Evolutionary conservation across 345 rosid genomes (phyloP), one percentile per base, ranked within the genome.

Genomic region (Adansonia digitata): DNA sequence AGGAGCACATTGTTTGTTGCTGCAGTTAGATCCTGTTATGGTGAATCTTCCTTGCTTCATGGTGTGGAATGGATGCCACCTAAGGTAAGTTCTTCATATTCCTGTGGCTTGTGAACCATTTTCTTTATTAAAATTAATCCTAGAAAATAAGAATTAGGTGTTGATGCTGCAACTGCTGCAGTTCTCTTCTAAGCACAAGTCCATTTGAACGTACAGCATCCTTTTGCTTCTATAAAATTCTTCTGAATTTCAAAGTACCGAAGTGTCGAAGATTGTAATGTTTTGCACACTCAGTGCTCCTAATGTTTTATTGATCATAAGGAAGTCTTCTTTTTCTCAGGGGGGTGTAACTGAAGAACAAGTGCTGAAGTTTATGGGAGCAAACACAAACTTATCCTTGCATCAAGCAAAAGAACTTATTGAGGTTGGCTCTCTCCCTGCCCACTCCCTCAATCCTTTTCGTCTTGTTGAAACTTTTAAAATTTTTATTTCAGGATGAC

Each of bases 21-120:
- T 82, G 86, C 97, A 0, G 98, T 95, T 81, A 88, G 99, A 88
- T 89, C 99, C 24, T 95, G 96, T 77, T 94, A 90, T 55, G 89
- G 92, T 71, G 99, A 95, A 88, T 91, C 99, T 72, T 86, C 93
- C 76, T 43, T 95, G 86, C 99, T 95, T 75, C 99, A 95, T 84
- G 99, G 97, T 37, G 97, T 89, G 69, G 99, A 93, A 60, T 95
- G 99, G 99, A 93, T 95, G 99, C 94, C 99, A 75, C 99, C 99
- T 39, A 93, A 95, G 84, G 98, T 94, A 43, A 37, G 83, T 64
- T 65, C 48, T 83, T 31, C 18, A 34, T 18, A 29, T 24, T 77
- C 31, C 3, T 55, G 43, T 69, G 67, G 64, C 63, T 34, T 20
- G 11, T 48, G 34, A 56, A 18, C 26, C 40, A 55, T 26, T 76